Base-by-base conservation (phyloP, 371 early-diverging fungal species). In the Saksenaea oblongispora region DNA sequence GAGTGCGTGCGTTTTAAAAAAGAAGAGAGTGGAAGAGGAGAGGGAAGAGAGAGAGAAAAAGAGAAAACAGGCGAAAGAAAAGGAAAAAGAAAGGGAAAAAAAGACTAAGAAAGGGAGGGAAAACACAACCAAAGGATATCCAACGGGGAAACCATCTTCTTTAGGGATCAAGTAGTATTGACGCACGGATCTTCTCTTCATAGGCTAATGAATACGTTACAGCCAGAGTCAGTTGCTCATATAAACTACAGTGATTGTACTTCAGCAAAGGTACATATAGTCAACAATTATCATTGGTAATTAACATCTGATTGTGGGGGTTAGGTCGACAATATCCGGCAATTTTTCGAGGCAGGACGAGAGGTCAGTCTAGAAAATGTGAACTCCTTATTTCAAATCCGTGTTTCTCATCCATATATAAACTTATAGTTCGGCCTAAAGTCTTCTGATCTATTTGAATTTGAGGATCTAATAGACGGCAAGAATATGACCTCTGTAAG, bases 401-500 rank as follows among this genome's bases (percentile, higher is more conserved):
- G 51, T 47, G 51, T 47, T 47, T 47, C 51, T 47, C 51, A 47
- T 47, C 51, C 51, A 47, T 47, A 47, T 47, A 47, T 47, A 47
- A 47, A 47, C 51, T 47, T 56, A 41, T 57, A 73, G 75, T 56
- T 67, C 54, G 75, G 75, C 31, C 61, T 73, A 27, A 58, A 66
- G 55, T 34, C 59, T 22, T 54, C 58, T 18, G 71, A 72, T 24
- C 53, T 78, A 26, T 78, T 78, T 34, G 44, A 59, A 58, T 41
- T 65, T 5, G 59, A 65, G 54, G 73, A 78, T 56, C 51, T 78
- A 58, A 51, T 72, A 17, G 42, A 74, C 39, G 73, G 70, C 56
- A 60, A 67, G 22, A 59, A 75, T 58, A 70, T 74, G 68, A 42
- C 66, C 55, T 54, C 63, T 55, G 77, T 74, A 76, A 61, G 66